Conservation (phyloP, 495 filamentous ascomycete species). For the Penicillium desertorum region DNA sequence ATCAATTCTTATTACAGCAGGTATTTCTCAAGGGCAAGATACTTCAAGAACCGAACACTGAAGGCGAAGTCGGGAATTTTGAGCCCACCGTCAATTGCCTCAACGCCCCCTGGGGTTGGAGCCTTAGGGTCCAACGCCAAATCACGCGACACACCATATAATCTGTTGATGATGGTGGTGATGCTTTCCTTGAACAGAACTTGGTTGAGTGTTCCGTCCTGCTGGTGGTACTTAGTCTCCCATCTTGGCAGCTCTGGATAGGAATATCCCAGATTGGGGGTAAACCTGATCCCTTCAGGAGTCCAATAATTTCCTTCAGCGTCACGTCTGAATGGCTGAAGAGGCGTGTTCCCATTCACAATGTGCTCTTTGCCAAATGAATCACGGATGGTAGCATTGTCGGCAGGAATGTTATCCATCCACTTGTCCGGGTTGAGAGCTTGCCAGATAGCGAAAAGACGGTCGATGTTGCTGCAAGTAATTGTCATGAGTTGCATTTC, state of each 20-base stretch:
- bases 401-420: background rate
- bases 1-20: background rate
- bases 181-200: constrained; percentile 29
- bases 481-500: no score
- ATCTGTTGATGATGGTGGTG: constrained; percentile 27
- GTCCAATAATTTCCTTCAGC: constrained; percentile 31
- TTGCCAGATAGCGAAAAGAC: no score
- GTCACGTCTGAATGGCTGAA: constrained; percentile 39
- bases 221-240: constrained; percentile 13
- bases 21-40: background rate
- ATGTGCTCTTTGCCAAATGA: constrained; percentile 23
- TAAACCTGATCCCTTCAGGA: constrained; percentile 24
- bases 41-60: constrained; percentile 15
- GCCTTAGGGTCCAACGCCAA: constrained; percentile 8
- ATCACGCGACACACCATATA: constrained; percentile 31
- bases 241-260: constrained; percentile 50
- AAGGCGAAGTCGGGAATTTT: constrained; percentile 11
- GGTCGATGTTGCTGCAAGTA: no score
- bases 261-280: constrained; percentile 45
- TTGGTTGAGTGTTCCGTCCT: constrained; percentile 14
- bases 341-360: constrained; percentile 17
- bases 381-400: constrained; percentile 13
- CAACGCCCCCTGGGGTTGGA: background rate
- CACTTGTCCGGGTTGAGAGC: no score
- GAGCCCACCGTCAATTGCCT: constrained; percentile 11